phyloP scores from a whole-genome alignment of 2,329 filamentous ascomycete species.

The Aureobasidium sp. region DNA sequence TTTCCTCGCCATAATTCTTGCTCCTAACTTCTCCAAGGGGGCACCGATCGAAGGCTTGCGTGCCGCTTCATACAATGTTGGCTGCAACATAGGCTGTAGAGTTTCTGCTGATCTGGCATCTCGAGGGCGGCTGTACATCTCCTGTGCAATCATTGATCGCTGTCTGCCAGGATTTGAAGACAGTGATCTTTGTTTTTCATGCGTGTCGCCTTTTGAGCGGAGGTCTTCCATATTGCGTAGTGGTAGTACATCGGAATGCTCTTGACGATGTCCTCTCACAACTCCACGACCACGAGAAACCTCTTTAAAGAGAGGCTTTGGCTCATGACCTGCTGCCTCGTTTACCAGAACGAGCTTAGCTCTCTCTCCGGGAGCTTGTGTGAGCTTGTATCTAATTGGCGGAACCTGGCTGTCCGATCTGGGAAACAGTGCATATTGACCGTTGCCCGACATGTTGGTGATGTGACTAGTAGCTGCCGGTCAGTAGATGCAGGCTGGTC shows the following conservation, averaged over 20 bases:
- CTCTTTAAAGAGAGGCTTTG: neutral
- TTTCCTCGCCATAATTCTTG: constrained; percentile 1
- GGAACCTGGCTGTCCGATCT: constrained; percentile 6
- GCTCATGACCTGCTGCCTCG: neutral
- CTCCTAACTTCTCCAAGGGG: neutral
- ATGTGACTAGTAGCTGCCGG: neutral
- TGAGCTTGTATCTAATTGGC: constrained; percentile 1
- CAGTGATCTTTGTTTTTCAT: neutral
- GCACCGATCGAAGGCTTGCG: neutral
- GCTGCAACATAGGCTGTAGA: neutral
- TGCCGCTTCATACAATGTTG: neutral
- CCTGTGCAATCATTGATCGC: constrained; percentile 2
- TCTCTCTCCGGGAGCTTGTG: constrained; percentile 3
- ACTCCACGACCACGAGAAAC: neutral
- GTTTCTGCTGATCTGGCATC: neutral
- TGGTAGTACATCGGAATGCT: constrained; percentile 1
- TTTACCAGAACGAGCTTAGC: neutral
- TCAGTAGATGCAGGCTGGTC: neutral
- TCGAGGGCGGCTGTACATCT: neutral
- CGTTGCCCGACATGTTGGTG: neutral
- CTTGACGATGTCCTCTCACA: neutral
- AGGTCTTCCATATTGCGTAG: neutral
- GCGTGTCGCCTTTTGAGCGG: neutral
- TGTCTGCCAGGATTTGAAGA: constrained; percentile 4
- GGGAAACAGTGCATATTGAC: constrained; percentile 4